Base-by-base conservation (phyloP, 2,329 filamentous ascomycete species). In the Aureobasidium vineae region DNA sequence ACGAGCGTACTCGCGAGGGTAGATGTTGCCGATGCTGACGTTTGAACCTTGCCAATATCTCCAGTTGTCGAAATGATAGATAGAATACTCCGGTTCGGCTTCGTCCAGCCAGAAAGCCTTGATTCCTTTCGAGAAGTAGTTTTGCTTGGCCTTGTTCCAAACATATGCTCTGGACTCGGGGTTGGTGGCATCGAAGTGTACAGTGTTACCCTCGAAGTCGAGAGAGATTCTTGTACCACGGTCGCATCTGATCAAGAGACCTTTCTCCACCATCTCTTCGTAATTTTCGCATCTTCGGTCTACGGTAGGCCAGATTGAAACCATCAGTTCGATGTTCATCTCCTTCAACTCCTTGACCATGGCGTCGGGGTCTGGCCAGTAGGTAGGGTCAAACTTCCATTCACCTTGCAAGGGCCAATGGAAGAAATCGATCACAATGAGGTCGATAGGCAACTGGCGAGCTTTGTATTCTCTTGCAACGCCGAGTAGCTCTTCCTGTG, bases 351-450 rank as follows among this genome's bases (percentile, higher is more conserved):
- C 87, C 45, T 79, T 77, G 26, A 89, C 79, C 87, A 90, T 90
- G 3, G 84, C 84, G 53, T 85, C 85, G 78, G 61, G 86, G 71
- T 90, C 84, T 0, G 87, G 87, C 86, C 85, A 89, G 70, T 84
- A 89, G 0, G 79, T 80, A 0, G 81, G 76, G 70, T 90, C 87
- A 69, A 90, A 89, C 45, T 81, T 84, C 87, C 87, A 90, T 65
- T 90, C 87, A 6, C 88, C 87, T 72, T 90, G 86, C 8, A 79
- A 78, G 8, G 83, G 83, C 87, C 87, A 89, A 72, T 89, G 87
- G 73, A 89, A 89, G 73, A 86, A 89, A 70, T 89, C 87, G 43
- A 86, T 77, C 0, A 89, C 87, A n/a, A 89, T 88, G 2, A 89
- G 72, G 71, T 88, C 85, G 21, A 89, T 78, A 0, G 86, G 86